phyloP scores from a whole-genome alignment of 768 basidiomycete genomes.

The Auricularia heimuer region DNA sequence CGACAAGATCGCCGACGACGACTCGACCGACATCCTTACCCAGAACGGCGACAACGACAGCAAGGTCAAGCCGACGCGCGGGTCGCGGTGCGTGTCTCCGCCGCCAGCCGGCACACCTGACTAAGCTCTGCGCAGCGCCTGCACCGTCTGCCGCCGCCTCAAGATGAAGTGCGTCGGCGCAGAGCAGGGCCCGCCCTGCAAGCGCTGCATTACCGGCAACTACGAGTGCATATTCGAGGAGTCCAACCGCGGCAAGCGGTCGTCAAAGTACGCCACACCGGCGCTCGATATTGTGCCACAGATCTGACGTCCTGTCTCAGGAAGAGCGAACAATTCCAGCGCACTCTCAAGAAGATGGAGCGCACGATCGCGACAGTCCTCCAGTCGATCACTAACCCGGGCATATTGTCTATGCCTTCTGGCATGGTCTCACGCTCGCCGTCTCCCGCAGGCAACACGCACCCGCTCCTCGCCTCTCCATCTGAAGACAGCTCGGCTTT shows the following conservation, averaged over 20 bases:
- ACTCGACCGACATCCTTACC: constrained; percentile 25
- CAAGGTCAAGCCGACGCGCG: constrained; percentile 77
- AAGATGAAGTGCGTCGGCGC: constrained; percentile 93
- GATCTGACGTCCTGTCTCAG: constrained; percentile 25
- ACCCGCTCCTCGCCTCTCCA: constrained; percentile 45
- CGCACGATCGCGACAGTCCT: constrained; percentile 86
- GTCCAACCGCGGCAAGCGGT: constrained; percentile 87
- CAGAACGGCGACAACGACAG: constrained; percentile 49
- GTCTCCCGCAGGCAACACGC: constrained; percentile 46
- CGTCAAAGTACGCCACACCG: constrained; percentile 51
- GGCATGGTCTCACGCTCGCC: constrained; percentile 78
- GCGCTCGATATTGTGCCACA: background rate
- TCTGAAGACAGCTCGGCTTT: constrained; percentile 36
- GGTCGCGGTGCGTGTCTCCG: constrained; percentile 53
- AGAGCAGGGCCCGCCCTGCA: constrained; percentile 83
- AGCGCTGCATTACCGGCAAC: constrained; percentile 65
- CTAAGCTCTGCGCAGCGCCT: constrained; percentile 52
- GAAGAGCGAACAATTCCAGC: constrained; percentile 75
- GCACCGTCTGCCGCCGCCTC: constrained; percentile 81
- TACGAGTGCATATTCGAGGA: constrained; percentile 97
- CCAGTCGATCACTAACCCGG: constrained; percentile 78
- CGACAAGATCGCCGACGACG: constrained; percentile 34
- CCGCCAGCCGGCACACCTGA: background rate
- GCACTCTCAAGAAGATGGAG: constrained; percentile 85
- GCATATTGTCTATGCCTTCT: constrained; percentile 40